phyloP scores from a whole-genome alignment of 2,329 filamentous ascomycete species.

The Ophiosphaerella korrae region DNA sequence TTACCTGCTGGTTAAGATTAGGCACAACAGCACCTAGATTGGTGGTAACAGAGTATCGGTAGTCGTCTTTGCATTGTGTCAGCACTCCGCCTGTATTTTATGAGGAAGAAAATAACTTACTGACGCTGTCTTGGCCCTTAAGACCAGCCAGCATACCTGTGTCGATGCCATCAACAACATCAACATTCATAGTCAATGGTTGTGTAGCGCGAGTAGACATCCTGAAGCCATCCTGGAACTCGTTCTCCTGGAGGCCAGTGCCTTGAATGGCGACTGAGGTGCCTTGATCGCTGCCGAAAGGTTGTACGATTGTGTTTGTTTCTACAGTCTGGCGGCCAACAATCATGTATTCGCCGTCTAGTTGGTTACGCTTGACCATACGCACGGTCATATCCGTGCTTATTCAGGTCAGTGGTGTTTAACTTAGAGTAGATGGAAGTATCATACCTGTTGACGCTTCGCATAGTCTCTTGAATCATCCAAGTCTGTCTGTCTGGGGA shows the following conservation, averaged over 20 bases:
- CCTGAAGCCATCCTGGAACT: conserved; percentile 47
- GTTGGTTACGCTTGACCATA: conserved; percentile 35
- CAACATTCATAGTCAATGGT: conserved; percentile 44
- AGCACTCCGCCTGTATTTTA: background rate
- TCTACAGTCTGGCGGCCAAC: conserved; percentile 46
- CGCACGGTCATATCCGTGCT: conserved; percentile 46
- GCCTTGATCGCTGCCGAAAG: conserved; percentile 34
- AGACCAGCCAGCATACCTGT: conserved; percentile 40
- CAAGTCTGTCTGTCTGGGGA: conserved; percentile 45
- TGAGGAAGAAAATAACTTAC: conserved; percentile 17
- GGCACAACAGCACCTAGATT: conserved; percentile 42
- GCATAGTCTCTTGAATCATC: conserved; percentile 46
- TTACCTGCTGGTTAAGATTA: conserved; percentile 42
- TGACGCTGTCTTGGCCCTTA: conserved; percentile 36
- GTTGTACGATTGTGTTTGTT: conserved; percentile 40
- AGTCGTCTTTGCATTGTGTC: conserved; percentile 31
- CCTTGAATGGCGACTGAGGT: conserved; percentile 39
- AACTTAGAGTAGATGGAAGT: background rate
- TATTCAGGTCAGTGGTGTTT: conserved; percentile 2
- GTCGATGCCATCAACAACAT: conserved; percentile 44
- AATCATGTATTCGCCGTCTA: conserved; percentile 47
- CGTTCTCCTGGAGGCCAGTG: conserved; percentile 46
- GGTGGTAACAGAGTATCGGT: conserved; percentile 42
- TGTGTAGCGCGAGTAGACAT: conserved; percentile 44
- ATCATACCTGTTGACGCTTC: conserved; percentile 39